Percentiles rank a stretch among this genome's conserved stretches.
These are phyloP conservation scores for Senna siamea DNA, from an alignment of 306 rosid species.

Conservation along the genomic window DNA sequence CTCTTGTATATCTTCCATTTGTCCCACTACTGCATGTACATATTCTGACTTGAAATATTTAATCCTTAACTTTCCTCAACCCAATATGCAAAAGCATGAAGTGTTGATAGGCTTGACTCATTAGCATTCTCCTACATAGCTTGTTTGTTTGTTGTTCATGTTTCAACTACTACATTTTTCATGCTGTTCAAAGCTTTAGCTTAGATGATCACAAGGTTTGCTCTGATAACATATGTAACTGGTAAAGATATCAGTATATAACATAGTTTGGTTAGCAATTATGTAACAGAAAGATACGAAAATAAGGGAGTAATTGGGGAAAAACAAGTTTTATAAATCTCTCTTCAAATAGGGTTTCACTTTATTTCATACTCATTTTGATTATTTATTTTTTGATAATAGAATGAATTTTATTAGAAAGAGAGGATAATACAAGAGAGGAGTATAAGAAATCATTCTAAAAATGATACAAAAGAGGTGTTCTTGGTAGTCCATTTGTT, in stretches of 20 bases:
- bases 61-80: slow-evolving; percentile 6
- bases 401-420: background rate
- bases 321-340: slow-evolving; percentile 1
- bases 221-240: slow-evolving; percentile 5
- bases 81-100: slow-evolving; percentile 23
- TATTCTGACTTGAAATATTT: slow-evolving; percentile 22
- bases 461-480: no score
- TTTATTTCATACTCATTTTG: background rate
- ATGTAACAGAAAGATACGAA: background rate
- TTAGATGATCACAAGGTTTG: slow-evolving; percentile 23
- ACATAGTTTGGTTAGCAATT: slow-evolving; percentile 16
- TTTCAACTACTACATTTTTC: slow-evolving; percentile 29
- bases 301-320: background rate
- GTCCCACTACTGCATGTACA: background rate
- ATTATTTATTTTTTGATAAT: background rate
- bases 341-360: background rate
- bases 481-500: background rate
- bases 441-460: background rate
- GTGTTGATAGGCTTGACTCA: slow-evolving; percentile 2
- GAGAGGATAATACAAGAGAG: background rate
- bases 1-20: slow-evolving; percentile 15
- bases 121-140: slow-evolving; percentile 19
- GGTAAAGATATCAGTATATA: slow-evolving; percentile 13
- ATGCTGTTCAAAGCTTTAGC: slow-evolving; percentile 16
- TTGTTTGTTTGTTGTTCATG: slow-evolving; percentile 18